A percentile compares a stretch with the other conserved stretches of the same genome.
These are phyloP conservation scores for Cladosporium austrohemisphaericum DNA, from an alignment of 2,329 filamentous ascomycete genomes.

Conservation along the genomic window DNA sequence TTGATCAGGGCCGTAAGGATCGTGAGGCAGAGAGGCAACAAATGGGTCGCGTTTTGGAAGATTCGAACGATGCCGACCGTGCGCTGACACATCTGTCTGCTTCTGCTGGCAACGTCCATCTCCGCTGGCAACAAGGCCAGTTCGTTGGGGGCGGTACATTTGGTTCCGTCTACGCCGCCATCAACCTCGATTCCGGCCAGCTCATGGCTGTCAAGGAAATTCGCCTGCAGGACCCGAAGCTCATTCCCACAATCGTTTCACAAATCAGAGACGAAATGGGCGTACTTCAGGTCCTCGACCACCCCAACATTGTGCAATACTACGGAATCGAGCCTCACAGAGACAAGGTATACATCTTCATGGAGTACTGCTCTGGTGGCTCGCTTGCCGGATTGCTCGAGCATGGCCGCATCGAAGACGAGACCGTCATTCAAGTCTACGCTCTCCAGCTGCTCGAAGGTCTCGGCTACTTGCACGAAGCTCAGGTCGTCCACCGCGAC, in stretches of 20 bases:
- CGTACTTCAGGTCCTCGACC: constrained; percentile 89
- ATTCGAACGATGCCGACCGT: constrained; percentile 90
- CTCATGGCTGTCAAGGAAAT: constrained; percentile 99
- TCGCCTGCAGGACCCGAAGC: constrained; percentile 88
- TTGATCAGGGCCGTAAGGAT: constrained; percentile 75
- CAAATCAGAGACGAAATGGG: constrained; percentile 98
- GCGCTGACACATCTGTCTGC: constrained; percentile 92
- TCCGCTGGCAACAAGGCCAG: constrained; percentile 98
- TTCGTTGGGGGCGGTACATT: constrained; percentile 97
- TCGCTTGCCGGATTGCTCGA: constrained; percentile 86
- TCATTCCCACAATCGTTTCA: constrained; percentile 88
- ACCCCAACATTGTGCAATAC: constrained; percentile 96
- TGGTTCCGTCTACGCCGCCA: constrained; percentile 93
- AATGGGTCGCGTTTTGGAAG: constrained; percentile 85
- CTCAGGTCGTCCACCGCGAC: constrained; percentile 88
- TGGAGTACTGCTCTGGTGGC: constrained; percentile 97
- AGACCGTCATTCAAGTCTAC: constrained; percentile 96
- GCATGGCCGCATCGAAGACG: constrained; percentile 94
- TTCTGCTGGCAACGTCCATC: constrained; percentile 87
- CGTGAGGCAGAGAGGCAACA: constrained; percentile 82
- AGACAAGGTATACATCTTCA: constrained; percentile 99
- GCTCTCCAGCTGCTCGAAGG: constrained; percentile 91
- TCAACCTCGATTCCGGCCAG: constrained; percentile 93
- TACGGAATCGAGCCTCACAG: constrained; percentile 97
- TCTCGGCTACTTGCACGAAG: constrained; percentile 86